Base-by-base conservation (phyloP, 2,329 filamentous ascomycete genomes). In the Colletotrichum sp. region DNA sequence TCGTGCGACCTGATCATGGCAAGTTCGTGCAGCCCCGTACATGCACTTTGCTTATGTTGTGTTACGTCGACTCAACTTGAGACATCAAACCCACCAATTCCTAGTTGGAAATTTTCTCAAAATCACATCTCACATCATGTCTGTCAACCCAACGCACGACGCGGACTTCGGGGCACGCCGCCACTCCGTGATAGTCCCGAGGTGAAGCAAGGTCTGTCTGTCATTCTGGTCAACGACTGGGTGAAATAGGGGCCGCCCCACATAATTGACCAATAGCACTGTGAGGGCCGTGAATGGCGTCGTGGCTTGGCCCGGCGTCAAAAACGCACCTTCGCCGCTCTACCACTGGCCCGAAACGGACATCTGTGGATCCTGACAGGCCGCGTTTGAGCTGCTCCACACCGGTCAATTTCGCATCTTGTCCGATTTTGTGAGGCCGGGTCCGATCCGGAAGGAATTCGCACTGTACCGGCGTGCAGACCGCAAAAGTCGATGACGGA, bases 241-340 rank as follows among this genome's bases (percentile, higher is more conserved):
- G 2, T 39, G 66, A 1, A 71, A 71, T 55, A 64, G 28, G 60
- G 61, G 36, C 55, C 25, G 70, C 32, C 70, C 70, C 70, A 72
- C 48, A 72, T 28, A 72, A 72, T 72, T 7, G 70, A 60, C 48
- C 70, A 60, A 72, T 16, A 72, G 52, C 70, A 67, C 70, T 72
- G 70, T 67, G 44, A 36, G 70, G 70, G 63, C 16, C 61, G 70
- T 72, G 7, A 60, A 60, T 2, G 48, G 32, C 25, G 8, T 72
- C 52, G 48, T 15, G 48, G 0, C 48, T 60, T 67, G 32, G 48
- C 34, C 34, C 61, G 70, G 34, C 34, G 70, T 7, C 44, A 30
- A 68, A 36, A 34, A 4, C 13, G 66, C 66, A 39, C n/a, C 28
- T 64, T 64, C 25, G 12, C 27, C 27, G 57, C 27, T 25, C 61